A percentile compares a stretch with the other conserved stretches of the same genome.
Evolutionary conservation across 148 eudicot genomes (phyloP).

Genomic region (Salicornia ramosissima): DNA sequence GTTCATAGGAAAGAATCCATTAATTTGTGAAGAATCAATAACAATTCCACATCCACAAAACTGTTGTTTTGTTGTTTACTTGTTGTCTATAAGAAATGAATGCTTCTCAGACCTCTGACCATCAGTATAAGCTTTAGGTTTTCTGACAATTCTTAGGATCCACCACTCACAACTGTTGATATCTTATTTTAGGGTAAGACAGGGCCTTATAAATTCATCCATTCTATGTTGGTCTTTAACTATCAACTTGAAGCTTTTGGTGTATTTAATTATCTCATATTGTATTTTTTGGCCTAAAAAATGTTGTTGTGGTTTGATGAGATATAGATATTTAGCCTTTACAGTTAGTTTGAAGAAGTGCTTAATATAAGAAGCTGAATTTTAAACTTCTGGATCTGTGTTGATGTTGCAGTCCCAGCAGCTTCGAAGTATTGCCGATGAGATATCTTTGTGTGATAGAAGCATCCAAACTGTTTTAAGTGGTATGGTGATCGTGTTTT

Average conservation of each 20-base stretch:
- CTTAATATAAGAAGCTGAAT: background rate
- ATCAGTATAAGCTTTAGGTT: background rate
- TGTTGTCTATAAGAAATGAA: background rate
- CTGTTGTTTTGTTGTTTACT: background rate
- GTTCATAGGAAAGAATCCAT: background rate
- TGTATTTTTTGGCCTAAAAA: background rate
- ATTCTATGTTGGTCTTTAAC: background rate
- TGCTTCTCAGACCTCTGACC: background rate
- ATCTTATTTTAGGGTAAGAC: background rate
- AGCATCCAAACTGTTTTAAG: constrained; percentile 38
- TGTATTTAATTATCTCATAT: background rate
- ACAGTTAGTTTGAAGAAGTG: background rate
- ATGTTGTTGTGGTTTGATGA: background rate
- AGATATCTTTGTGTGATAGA: constrained; percentile 46
- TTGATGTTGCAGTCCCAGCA: constrained; percentile 40
- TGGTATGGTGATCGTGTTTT: constrained; percentile 34
- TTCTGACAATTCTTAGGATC: background rate
- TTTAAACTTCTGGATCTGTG: constrained; percentile 13
- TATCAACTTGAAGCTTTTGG: background rate
- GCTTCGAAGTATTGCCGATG: constrained; percentile 36
- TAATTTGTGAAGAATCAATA: background rate
- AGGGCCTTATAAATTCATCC: background rate
- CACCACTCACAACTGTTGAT: background rate
- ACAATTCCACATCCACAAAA: background rate
- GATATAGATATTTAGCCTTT: background rate